A percentile compares a stretch with the other conserved stretches of the same genome.
Evolutionary conservation across 2,329 filamentous ascomycete species (phyloP).

Genomic region (Penicillium sp.): DNA sequence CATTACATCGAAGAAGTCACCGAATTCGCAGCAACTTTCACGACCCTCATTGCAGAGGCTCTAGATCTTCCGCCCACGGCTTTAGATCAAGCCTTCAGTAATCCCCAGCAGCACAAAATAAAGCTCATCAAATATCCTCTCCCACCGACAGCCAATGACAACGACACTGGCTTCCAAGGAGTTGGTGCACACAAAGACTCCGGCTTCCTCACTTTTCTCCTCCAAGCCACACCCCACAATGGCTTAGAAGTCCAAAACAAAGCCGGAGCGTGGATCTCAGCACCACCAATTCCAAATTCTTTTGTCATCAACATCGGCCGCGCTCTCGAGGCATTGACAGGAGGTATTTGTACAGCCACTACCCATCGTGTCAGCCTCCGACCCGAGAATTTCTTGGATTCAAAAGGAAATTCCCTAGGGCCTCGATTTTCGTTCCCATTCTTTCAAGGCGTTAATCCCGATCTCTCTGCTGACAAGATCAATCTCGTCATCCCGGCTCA

Average conservation of each 20-base stretch:
- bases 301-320: slow-evolving; percentile 53
- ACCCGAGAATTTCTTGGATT: slow-evolving; percentile 28
- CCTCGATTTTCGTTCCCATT: slow-evolving; percentile 39
- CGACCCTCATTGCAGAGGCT: slow-evolving; percentile 34
- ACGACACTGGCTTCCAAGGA: slow-evolving; percentile 36
- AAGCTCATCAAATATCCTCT: slow-evolving; percentile 49
- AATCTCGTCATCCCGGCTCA: slow-evolving; percentile 31
- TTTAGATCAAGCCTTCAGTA: slow-evolving; percentile 36
- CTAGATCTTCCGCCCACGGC: slow-evolving; percentile 30
- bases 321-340: slow-evolving; percentile 36
- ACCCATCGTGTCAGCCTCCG: slow-evolving; percentile 37
- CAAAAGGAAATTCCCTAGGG: slow-evolving; percentile 24
- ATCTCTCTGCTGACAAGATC: slow-evolving; percentile 32
- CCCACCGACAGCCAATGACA: slow-evolving; percentile 25
- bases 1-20: slow-evolving; percentile 30
- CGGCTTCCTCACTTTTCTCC: slow-evolving; percentile 51
- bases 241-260: slow-evolving; percentile 54
- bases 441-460: slow-evolving; percentile 38
- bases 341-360: slow-evolving; percentile 38
- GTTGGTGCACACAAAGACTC: slow-evolving; percentile 52
- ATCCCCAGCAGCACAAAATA: slow-evolving; percentile 36
- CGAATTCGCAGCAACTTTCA: slow-evolving; percentile 28
- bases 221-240: slow-evolving; percentile 45
- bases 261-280: slow-evolving; percentile 48
- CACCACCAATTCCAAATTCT: slow-evolving; percentile 45